These are phyloP conservation scores for Myotisia sp. DNA, from an alignment of 2,329 filamentous ascomycete species.

Conservation along the genomic window DNA sequence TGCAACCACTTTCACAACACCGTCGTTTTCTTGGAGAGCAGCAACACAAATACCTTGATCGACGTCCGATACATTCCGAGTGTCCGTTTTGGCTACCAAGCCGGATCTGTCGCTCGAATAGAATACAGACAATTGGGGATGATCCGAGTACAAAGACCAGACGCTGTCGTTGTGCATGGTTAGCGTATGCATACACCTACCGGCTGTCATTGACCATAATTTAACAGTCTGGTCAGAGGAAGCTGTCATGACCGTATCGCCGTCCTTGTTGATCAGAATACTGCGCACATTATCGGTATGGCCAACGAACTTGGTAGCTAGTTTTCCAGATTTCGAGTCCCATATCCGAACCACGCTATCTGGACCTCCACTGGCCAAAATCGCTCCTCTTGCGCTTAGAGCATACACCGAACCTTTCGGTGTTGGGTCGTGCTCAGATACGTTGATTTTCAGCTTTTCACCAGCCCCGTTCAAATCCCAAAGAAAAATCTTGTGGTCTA, in stretches of 20 bases:
- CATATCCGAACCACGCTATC: slow-evolving; percentile 87
- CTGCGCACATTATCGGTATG: slow-evolving; percentile 90
- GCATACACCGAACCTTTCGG: slow-evolving; percentile 96
- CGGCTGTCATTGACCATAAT: slow-evolving; percentile 90
- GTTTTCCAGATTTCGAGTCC: slow-evolving; percentile 76
- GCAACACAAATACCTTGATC: slow-evolving; percentile 84
- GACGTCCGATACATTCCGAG: slow-evolving; percentile 58
- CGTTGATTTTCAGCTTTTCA: slow-evolving; percentile 71
- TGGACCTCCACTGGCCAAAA: slow-evolving; percentile 83
- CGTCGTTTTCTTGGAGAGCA: slow-evolving; percentile 83
- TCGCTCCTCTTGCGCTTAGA: slow-evolving; percentile 60
- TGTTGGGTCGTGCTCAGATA: slow-evolving; percentile 54
- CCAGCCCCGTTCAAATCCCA: slow-evolving; percentile 88
- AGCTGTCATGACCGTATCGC: slow-evolving; percentile 82
- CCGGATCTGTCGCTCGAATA: slow-evolving; percentile 91
- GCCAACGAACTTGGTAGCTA: slow-evolving; percentile 90
- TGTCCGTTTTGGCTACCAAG: slow-evolving; percentile 90
- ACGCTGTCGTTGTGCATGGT: slow-evolving; percentile 99
- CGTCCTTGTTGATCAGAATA: slow-evolving; percentile 75
- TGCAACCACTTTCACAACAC: slow-evolving; percentile 41
- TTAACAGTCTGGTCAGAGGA: slow-evolving; percentile 96
- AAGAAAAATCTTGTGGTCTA: slow-evolving; percentile 80
- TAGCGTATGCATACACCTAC: slow-evolving; percentile 91
- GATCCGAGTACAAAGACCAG: slow-evolving; percentile 84
- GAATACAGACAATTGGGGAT: slow-evolving; percentile 74